A percentile compares a stretch with the other conserved stretches of the same genome.
phyloP scores from a whole-genome alignment of 805 yeast species.

The Cyberlindnera bimundalis region DNA sequence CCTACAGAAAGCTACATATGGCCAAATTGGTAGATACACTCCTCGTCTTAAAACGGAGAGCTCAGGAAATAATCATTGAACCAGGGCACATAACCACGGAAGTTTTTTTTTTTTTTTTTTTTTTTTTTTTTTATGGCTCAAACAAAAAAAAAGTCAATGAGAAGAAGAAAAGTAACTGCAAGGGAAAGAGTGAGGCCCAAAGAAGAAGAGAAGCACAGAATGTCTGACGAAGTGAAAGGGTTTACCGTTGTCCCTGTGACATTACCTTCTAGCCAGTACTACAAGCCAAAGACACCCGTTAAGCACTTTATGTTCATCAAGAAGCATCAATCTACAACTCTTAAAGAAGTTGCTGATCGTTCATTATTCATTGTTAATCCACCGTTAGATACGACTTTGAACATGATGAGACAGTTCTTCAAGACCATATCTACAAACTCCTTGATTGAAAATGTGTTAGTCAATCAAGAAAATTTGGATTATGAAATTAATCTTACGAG shows the following conservation, averaged over 20 bases:
- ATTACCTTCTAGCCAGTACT: conserved; percentile 31
- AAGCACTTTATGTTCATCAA: conserved; percentile 62
- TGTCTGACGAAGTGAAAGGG: conserved; percentile 48
- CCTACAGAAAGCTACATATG: no score
- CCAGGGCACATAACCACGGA: conserved; percentile 1
- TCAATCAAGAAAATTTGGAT: conserved; percentile 42
- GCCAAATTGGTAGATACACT: no score
- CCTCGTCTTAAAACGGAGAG: no score
- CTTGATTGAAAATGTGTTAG: conserved; percentile 49
- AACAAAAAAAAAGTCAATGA: no score
- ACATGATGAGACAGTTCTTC: conserved; percentile 54
- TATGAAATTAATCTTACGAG: conserved; percentile 50
- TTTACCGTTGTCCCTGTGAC: conserved; percentile 48
- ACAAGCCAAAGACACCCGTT: conserved; percentile 21
- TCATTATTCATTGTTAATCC: conserved; percentile 74
- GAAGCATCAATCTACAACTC: conserved; percentile 51
- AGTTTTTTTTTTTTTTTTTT: background rate
- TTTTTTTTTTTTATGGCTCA: no score
- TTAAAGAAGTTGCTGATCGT: conserved; percentile 44
- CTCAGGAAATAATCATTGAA: no score
- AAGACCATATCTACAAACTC: conserved; percentile 60
- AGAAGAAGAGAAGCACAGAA: conserved; percentile 13
- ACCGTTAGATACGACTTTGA: conserved; percentile 58
- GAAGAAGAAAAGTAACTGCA: no score
- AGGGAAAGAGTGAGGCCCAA: no score